phyloP scores from a whole-genome alignment of 2,329 filamentous ascomycete genomes.

The Arthrobotrys sphaeroides region DNA sequence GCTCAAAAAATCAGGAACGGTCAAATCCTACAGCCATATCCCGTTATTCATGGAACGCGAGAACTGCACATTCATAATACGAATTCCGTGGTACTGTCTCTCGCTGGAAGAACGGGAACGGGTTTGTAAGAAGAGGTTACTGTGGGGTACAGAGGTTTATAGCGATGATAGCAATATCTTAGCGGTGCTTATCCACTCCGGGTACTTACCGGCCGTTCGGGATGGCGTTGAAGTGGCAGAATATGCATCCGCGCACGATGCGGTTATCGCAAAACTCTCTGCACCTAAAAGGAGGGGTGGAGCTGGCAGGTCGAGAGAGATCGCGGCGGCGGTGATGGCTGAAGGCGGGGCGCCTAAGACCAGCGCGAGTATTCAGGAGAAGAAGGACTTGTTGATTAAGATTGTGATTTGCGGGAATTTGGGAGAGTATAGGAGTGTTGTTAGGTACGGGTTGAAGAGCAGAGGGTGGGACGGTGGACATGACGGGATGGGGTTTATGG shows the following conservation, averaged over 20 bases:
- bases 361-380: conserved; percentile 71
- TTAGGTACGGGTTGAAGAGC: conserved; percentile 82
- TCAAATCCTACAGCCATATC: conserved; percentile 71
- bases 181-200: conserved; percentile 89
- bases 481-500: conserved; percentile 88
- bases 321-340: conserved; percentile 59
- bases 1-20: conserved; percentile 59
- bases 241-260: conserved; percentile 47
- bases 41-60: conserved; percentile 80
- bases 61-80: conserved; percentile 89
- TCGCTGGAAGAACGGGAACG: conserved; percentile 76
- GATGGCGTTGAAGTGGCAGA: conserved; percentile 53
- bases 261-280: conserved; percentile 33
- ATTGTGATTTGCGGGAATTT: conserved; percentile 82
- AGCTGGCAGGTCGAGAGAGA: conserved; percentile 56
- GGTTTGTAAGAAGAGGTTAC: conserved; percentile 78
- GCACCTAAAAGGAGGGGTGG: conserved; percentile 35
- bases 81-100: conserved; percentile 82
- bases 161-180: conserved; percentile 95
- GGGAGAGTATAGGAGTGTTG: conserved; percentile 77
- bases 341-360: conserved; percentile 66
- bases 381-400: conserved; percentile 86
- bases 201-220: conserved; percentile 87
- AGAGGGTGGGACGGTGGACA: conserved; percentile 77
- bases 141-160: conserved; percentile 96